Evolutionary conservation across 2,329 filamentous ascomycete genomes (phyloP).

Genomic region (Arthrocladium fulminans): DNA sequence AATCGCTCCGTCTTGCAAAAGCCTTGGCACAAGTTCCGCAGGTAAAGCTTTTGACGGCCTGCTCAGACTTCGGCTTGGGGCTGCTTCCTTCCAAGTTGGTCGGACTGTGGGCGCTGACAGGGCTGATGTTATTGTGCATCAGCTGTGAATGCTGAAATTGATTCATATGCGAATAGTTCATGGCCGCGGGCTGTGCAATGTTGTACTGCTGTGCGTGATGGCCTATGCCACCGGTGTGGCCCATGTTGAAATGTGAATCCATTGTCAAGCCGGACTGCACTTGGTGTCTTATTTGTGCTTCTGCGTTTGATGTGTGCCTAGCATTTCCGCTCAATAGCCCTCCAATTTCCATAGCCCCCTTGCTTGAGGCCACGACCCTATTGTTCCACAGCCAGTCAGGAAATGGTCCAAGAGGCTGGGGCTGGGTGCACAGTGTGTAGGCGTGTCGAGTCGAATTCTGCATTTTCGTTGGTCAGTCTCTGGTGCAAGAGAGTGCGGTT

Average conservation of each 20-base stretch:
- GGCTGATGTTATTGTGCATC: slow-evolving; percentile 37
- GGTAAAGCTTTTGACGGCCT: slow-evolving; percentile 65
- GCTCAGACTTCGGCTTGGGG: slow-evolving; percentile 37
- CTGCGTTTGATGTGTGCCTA: slow-evolving; percentile 38
- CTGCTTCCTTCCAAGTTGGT: slow-evolving; percentile 30
- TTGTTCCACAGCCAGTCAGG: slow-evolving; percentile 11
- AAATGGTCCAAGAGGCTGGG: slow-evolving; percentile 11
- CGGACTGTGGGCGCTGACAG: slow-evolving; percentile 16
- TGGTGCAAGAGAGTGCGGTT: background rate
- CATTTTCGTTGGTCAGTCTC: slow-evolving; percentile 14
- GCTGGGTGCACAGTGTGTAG: slow-evolving; percentile 11
- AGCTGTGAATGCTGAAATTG: slow-evolving; percentile 48
- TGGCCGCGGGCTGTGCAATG: slow-evolving; percentile 41
- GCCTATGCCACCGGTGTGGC: background rate
- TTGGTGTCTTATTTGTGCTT: slow-evolving; percentile 37
- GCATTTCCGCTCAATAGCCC: slow-evolving; percentile 39
- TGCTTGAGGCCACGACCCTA: slow-evolving; percentile 13
- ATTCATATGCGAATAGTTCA: slow-evolving; percentile 44
- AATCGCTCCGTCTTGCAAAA: slow-evolving; percentile 87
- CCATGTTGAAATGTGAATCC: slow-evolving; percentile 24
- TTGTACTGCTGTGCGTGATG: slow-evolving; percentile 42
- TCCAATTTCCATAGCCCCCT: slow-evolving; percentile 41
- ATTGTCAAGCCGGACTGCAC: slow-evolving; percentile 36
- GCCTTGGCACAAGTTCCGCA: slow-evolving; percentile 85
- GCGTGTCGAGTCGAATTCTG: slow-evolving; percentile 16